Evolutionary conservation across 164 flowering plant species (phyloP).

Genomic region (Chimonanthus salicifolius): DNA sequence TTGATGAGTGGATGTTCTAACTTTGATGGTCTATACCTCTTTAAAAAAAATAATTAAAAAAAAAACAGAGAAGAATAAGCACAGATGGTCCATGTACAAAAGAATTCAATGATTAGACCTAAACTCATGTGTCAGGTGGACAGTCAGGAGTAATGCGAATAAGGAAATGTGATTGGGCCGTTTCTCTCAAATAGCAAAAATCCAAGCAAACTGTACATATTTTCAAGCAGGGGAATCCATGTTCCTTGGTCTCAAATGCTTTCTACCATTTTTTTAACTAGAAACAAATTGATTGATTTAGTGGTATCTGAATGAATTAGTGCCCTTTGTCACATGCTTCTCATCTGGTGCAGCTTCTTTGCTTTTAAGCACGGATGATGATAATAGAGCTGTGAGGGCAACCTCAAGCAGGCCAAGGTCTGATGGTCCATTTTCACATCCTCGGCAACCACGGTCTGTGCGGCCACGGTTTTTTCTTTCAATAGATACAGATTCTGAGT

Average conservation of each 20-base stretch:
- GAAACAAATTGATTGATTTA: neutral
- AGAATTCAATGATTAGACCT: too few species aligned
- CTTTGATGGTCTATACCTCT: neutral
- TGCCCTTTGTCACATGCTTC: neutral
- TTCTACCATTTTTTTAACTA: neutral
- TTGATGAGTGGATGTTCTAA: neutral
- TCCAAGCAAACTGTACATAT: neutral
- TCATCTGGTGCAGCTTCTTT: slow-evolving; percentile 52
- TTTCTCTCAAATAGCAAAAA: neutral
- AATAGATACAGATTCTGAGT: slow-evolving; percentile 79
- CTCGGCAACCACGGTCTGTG: slow-evolving; percentile 79
- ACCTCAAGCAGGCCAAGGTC: slow-evolving; percentile 44
- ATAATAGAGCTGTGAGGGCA: slow-evolving; percentile 12
- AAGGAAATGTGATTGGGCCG: too few species aligned
- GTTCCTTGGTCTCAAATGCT: neutral
- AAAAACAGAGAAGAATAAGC: too few species aligned
- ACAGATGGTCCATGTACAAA: too few species aligned
- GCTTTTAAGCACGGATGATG: slow-evolving; percentile 63
- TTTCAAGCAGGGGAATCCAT: neutral
- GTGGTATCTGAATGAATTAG: neutral
- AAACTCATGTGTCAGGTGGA: too few species aligned
- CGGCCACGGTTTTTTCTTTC: slow-evolving; percentile 67
- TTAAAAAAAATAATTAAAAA: too few species aligned
- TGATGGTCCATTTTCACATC: slow-evolving; percentile 65
- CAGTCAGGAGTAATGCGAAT: too few species aligned